A percentile compares a stretch with the other conserved stretches of the same genome.
These are phyloP conservation scores for Boletus smithii DNA, from an alignment of 1,284 basidiomycete species.

Conservation along the genomic window DNA sequence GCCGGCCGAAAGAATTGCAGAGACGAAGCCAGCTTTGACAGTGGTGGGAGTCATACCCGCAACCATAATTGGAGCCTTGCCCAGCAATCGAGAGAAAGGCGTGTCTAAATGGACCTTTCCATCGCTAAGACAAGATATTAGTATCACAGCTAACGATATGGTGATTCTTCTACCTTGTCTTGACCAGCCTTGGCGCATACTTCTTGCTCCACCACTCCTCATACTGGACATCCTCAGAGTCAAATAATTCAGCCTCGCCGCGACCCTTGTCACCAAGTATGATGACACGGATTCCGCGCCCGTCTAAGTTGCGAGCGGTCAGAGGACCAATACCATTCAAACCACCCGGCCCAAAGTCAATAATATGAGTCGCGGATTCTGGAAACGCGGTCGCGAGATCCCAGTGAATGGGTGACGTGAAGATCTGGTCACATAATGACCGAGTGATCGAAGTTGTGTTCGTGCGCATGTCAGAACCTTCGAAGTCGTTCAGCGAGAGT, in stretches of 20 bases:
- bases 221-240: conserved; percentile 59
- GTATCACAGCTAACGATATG: conserved; percentile 1
- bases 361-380: conserved; percentile 84
- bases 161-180: conserved; percentile 65
- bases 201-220: conserved; percentile 92
- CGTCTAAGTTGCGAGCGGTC: conserved; percentile 88
- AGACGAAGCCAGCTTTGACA: conserved; percentile 89
- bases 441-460: conserved; percentile 67
- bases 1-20: conserved; percentile 88
- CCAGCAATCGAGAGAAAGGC: conserved; percentile 90
- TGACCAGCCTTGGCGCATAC: conserved; percentile 82
- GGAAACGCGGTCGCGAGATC: conserved; percentile 86
- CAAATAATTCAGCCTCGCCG: conserved; percentile 83
- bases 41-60: conserved; percentile 98
- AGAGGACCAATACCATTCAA: conserved; percentile 90
- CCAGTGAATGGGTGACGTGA: conserved; percentile 92
- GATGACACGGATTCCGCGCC: conserved; percentile 87
- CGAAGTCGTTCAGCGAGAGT: conserved; percentile 16
- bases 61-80: conserved; percentile 97
- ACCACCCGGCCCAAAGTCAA: conserved; percentile 97
- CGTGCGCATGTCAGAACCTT: conserved; percentile 80
- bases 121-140: conserved; percentile 51
- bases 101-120: conserved; percentile 92
- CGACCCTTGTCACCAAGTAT: conserved; percentile 85
- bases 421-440: conserved; percentile 90